Evolutionary conservation across 192 early-diverging fungal genomes (phyloP), one percentile per base, ranked within the genome.

Genomic region (Phlyctochytrium bullatum): DNA sequence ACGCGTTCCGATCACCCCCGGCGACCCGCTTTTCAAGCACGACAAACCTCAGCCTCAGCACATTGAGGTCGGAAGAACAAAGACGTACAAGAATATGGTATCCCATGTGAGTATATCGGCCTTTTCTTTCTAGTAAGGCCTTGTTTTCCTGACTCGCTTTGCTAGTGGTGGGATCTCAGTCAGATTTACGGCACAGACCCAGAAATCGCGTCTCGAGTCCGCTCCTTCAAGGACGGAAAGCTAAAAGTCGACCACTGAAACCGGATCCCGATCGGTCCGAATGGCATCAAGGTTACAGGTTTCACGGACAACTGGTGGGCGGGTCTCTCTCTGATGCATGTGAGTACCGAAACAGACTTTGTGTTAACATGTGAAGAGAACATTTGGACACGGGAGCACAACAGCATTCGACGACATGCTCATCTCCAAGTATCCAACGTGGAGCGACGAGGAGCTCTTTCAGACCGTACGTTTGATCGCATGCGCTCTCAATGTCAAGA

Each of bases 91-190:
- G 28, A 71, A 50, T 10, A 36, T 52, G n/a, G 2, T 36, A 10
- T 69, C 67, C 12, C 53, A n/a, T 27, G 23, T 16, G n/a, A 53
- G 66, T 10, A 61, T 53, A 16, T 14, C 14, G 0, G 47, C 51
- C 23, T 71, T 66, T 47, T 47, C 6, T 47, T 47, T 47, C 40
- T 47, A 6, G 10, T 47, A 14, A 20, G 40, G 10, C 10, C n/a
- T 6, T 14, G 6, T 47, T 20, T 47, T 47, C 6, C 6, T 47
- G 40, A 47, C 10, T 47, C 20, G 10, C 36, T 56, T 27, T 65
- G 64, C 2, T 67, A 75, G 52, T 75, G 73, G 73, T 75, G 73
- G 73, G 73, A 75, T 61, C 30, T 72, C 16, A 35, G 28, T 20
- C 73, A 75, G 35, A 63, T 74, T 30, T 76, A 76, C 54, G 75